phyloP scores from a whole-genome alignment of 768 basidiomycete species.

The Amanita exitialis region DNA sequence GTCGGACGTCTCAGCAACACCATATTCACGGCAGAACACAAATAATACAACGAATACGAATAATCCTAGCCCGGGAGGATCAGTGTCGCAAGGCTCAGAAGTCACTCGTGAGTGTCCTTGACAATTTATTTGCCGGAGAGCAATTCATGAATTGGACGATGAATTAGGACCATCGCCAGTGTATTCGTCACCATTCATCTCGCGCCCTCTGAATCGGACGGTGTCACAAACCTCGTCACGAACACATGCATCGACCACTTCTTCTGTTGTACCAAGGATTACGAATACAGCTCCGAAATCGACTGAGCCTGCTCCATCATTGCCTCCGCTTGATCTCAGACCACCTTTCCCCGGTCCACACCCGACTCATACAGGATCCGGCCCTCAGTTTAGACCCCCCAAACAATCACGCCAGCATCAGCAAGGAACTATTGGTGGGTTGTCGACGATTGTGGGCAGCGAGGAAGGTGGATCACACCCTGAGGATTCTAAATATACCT shows the following conservation, averaged over 20 bases:
- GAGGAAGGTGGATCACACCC: conserved; percentile 18
- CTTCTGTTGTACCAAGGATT: conserved; percentile 14
- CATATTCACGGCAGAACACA: conserved; percentile 5
- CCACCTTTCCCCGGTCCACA: conserved; percentile 41
- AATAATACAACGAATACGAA: conserved; percentile 9
- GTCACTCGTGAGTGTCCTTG: conserved; percentile 30
- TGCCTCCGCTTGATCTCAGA: conserved; percentile 36
- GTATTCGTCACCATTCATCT: conserved; percentile 44
- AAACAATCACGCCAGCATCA: conserved; percentile 5
- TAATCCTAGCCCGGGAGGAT: conserved; percentile 22
- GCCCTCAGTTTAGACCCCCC: conserved; percentile 18
- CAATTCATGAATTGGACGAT: background rate
- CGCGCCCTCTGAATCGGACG: conserved; percentile 56
- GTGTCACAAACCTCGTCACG: conserved; percentile 54
- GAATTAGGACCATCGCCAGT: conserved; percentile 36
- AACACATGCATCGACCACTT: conserved; percentile 38
- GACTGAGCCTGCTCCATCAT: conserved; percentile 3
- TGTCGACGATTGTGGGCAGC: conserved; percentile 33
- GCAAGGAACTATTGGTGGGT: conserved; percentile 13
- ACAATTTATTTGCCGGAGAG: conserved; percentile 4
- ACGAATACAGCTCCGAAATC: conserved; percentile 5
- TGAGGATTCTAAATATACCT: conserved; percentile 12
- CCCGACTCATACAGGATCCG: conserved; percentile 18
- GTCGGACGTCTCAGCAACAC: conserved; percentile 13
- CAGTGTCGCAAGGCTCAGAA: conserved; percentile 29